Conservation (phyloP, 495 filamentous ascomycete genomes). For the Xylaria nigripes region DNA sequence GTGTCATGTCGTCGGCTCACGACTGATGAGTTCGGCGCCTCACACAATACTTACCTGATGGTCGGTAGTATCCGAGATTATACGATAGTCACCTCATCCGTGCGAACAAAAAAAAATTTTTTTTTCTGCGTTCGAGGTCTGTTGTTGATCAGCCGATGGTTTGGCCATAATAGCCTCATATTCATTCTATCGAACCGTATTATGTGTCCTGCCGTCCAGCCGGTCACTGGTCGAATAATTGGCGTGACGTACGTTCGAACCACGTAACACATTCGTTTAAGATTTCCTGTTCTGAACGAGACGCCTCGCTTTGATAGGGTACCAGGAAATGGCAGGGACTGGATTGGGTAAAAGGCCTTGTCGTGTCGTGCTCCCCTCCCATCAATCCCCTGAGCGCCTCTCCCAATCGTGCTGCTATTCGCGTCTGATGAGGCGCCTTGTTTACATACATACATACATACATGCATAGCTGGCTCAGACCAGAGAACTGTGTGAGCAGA, state of each 20-base stretch:
- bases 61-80: background rate
- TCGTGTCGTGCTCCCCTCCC: background rate
- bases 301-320: background rate
- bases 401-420: background rate
- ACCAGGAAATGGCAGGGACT: background rate
- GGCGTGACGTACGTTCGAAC: background rate
- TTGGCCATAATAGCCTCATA: background rate
- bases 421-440: background rate
- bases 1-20: too few species aligned
- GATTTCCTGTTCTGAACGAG: background rate
- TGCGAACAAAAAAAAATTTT: too few species aligned
- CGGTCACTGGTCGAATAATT: background rate
- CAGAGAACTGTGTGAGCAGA: background rate
- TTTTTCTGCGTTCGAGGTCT: too few species aligned
- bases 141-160: background rate
- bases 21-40: too few species aligned
- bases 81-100: background rate
- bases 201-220: too few species aligned
- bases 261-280: slow-evolving; percentile 1
- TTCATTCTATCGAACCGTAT: background rate
- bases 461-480: too few species aligned
- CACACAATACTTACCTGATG: too few species aligned
- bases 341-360: background rate
- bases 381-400: background rate
- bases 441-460: too few species aligned